Conservation (phyloP, 108 stramenopile genomes). For the Fragilaria radians region DNA sequence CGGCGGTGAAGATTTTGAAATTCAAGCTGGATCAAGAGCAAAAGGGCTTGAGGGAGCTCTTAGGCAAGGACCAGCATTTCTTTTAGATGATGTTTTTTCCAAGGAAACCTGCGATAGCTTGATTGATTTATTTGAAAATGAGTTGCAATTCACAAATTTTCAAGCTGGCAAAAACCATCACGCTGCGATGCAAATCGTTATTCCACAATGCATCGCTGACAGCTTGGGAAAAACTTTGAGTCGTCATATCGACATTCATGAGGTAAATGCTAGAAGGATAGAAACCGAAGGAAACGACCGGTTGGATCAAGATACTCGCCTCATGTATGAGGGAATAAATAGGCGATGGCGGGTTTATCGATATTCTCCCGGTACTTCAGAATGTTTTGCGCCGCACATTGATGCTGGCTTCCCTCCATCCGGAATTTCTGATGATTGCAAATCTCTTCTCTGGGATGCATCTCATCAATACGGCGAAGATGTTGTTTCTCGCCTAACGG, state of each 20-base stretch:
- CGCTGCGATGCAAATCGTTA: constrained; percentile 69
- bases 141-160: constrained; percentile 53
- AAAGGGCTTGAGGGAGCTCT: constrained; percentile 61
- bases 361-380: constrained; percentile 42
- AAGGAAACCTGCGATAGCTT: constrained; percentile 42
- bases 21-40: not conserved
- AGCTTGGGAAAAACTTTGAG: constrained; percentile 34
- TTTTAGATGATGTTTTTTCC: constrained; percentile 47
- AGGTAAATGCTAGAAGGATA: constrained; percentile 21
- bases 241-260: constrained; percentile 50
- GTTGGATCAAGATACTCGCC: constrained; percentile 15
- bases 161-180: constrained; percentile 72
- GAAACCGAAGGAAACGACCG: constrained; percentile 5
- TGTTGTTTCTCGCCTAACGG: constrained; percentile 65
- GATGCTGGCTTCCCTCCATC: constrained; percentile 86
- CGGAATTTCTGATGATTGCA: constrained; percentile 45
- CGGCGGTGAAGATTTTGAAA: not conserved
- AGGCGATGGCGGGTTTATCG: constrained; percentile 73
- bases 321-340: constrained; percentile 58
- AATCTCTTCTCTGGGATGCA: constrained; percentile 34
- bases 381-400: constrained; percentile 82
- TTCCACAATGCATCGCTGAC: constrained; percentile 42
- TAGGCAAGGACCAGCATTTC: constrained; percentile 50
- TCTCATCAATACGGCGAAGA: constrained; percentile 22
- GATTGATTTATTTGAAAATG: constrained; percentile 41